Percentiles rank a stretch among this genome's conserved stretches.
These are phyloP conservation scores for Botrytis tulipae DNA, from an alignment of 2,329 filamentous ascomycete species.

Conservation along the genomic window DNA sequence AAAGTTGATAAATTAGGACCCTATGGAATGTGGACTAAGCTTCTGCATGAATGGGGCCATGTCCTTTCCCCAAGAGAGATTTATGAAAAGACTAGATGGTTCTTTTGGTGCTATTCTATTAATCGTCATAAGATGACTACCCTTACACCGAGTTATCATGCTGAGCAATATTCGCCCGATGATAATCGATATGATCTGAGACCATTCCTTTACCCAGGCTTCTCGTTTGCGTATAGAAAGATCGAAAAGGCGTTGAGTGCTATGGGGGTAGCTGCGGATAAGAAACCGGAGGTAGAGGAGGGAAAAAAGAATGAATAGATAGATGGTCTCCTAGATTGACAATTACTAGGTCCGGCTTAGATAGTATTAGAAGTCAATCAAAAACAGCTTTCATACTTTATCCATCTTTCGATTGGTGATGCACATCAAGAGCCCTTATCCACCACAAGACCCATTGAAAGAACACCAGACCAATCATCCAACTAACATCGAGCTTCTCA, in stretches of 20 bases:
- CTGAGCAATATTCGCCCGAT: conserved; percentile 42
- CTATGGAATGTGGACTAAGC: conserved; percentile 21
- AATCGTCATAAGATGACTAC: conserved; percentile 55
- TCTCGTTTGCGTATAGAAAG: conserved; percentile 15
- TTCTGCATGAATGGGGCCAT: conserved; percentile 16
- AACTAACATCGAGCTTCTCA: neutral
- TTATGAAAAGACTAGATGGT: conserved; percentile 11
- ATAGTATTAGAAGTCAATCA: neutral
- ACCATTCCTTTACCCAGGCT: conserved; percentile 52
- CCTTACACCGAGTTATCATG: conserved; percentile 31
- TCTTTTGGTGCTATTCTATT: conserved; percentile 48
- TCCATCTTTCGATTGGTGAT: neutral
- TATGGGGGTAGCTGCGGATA: conserved; percentile 10
- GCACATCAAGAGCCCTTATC: neutral
- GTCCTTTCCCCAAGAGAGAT: conserved; percentile 20
- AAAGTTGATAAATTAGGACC: conserved; percentile 50
- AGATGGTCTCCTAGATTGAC: neutral
- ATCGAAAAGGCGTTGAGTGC: conserved; percentile 17
- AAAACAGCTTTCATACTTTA: neutral
- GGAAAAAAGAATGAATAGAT: conserved; percentile 3
- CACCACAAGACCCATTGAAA: neutral
- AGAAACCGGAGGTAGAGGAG: conserved; percentile 3
- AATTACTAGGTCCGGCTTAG: neutral
- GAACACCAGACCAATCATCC: neutral
- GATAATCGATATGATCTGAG: conserved; percentile 57